These are phyloP conservation scores for Candida ipomoeae DNA, from an alignment of 805 yeast genomes.

Conservation along the genomic window DNA sequence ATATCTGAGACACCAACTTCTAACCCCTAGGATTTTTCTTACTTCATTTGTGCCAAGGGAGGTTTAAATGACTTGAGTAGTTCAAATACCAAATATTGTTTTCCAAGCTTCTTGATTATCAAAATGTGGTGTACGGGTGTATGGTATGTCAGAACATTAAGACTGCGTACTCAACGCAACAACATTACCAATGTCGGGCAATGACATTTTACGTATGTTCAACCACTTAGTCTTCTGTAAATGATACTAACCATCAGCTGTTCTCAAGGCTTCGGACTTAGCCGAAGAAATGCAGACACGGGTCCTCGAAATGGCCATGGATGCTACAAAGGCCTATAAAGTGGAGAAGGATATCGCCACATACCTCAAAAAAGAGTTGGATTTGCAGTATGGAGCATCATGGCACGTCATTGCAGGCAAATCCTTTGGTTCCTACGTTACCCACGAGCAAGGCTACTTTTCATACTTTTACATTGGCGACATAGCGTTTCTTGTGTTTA, in stretches of 20 bases:
- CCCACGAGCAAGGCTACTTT: constrained; percentile 73
- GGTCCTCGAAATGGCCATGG: constrained; percentile 44
- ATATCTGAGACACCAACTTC: not conserved
- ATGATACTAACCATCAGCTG: constrained; percentile 22
- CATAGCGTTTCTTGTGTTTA: constrained; percentile 64
- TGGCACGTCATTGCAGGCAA: constrained; percentile 84
- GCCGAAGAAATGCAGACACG: constrained; percentile 50
- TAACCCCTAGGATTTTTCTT: not conserved
- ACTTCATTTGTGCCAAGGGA: not conserved
- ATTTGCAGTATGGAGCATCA: constrained; percentile 58
- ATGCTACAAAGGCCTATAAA: constrained; percentile 40
- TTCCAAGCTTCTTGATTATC: too few relatives aligned
- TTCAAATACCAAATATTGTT: too few relatives aligned
- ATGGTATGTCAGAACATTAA: not conserved
- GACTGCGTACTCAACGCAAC: not conserved
- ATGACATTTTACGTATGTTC: constrained; percentile 4
- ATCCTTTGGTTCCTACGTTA: constrained; percentile 73
- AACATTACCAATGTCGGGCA: constrained; percentile 3
- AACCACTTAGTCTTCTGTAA: too few relatives aligned
- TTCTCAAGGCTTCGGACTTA: constrained; percentile 42
- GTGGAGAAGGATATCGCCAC: constrained; percentile 64
- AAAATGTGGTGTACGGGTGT: constrained; percentile 1
- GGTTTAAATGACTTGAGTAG: not conserved
- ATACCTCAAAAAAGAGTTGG: constrained; percentile 61
- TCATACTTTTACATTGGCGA: constrained; percentile 68